These are phyloP conservation scores for Leishmania tropica DNA, from an alignment of 208 protist species.

Conservation along the genomic window DNA sequence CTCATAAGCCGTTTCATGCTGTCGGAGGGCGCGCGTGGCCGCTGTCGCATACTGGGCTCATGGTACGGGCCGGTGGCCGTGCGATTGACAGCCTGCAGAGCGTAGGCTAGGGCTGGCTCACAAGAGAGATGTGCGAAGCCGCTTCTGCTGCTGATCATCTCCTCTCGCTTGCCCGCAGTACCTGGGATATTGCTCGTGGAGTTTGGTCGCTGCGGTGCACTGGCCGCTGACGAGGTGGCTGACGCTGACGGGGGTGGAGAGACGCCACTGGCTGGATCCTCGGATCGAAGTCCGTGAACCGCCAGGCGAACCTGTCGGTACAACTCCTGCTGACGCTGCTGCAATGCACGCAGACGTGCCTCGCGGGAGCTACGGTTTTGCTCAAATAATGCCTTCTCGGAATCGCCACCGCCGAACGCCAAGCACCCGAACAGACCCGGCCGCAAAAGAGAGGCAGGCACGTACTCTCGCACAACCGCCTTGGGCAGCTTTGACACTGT, in stretches of 20 bases:
- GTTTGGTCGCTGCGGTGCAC: neutral
- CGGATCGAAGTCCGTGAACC: slow-evolving; percentile 4
- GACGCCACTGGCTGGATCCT: neutral
- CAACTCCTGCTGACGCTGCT: slow-evolving; percentile 54
- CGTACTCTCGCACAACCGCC: slow-evolving; percentile 27
- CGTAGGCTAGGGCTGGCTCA: neutral
- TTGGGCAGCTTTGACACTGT: slow-evolving; percentile 38
- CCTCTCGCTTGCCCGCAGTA: neutral
- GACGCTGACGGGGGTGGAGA: neutral
- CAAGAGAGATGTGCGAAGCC: neutral
- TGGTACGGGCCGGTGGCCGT: neutral
- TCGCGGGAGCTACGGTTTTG: slow-evolving; percentile 44
- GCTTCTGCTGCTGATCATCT: neutral
- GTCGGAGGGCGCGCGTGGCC: neutral
- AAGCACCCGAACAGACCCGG: slow-evolving; percentile 48
- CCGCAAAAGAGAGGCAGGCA: slow-evolving; percentile 36
- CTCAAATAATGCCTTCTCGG: slow-evolving; percentile 41
- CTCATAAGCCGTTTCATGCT: slow-evolving; percentile 19
- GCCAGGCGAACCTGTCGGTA: slow-evolving; percentile 34
- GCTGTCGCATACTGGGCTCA: neutral
- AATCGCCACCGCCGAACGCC: slow-evolving; percentile 44
- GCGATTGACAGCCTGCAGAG: neutral
- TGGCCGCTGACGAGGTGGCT: neutral
- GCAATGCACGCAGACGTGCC: slow-evolving; percentile 36
- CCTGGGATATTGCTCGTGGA: neutral